Percentiles rank a stretch among this genome's conserved stretches.
Evolutionary conservation across 495 filamentous ascomycete genomes (phyloP).

Genomic region (Hypoxylon crocopeplum): DNA sequence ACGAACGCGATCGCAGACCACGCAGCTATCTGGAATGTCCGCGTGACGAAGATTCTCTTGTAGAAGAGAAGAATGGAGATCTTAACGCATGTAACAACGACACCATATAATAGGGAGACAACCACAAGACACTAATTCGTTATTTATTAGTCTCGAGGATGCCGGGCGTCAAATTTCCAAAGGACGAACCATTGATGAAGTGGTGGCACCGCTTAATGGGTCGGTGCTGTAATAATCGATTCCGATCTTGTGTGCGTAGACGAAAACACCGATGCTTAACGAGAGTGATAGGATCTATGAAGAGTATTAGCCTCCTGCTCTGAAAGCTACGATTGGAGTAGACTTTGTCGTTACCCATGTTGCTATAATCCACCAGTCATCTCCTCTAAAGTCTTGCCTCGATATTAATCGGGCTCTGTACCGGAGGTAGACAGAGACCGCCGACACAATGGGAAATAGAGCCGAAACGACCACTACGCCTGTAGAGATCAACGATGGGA

Average conservation of each 20-base stretch:
- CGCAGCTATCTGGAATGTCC: background rate
- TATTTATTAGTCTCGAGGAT: background rate
- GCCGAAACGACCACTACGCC: background rate
- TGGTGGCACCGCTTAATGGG: background rate
- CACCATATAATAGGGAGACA: background rate
- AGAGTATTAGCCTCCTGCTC: background rate
- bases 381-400: background rate
- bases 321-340: too few relatives aligned
- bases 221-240: background rate
- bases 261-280: background rate
- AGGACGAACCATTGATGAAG: too few relatives aligned
- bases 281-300: background rate
- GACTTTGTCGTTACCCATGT: background rate
- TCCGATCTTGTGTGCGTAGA: background rate
- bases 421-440: background rate
- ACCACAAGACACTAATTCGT: background rate
- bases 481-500: background rate
- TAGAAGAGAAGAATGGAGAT: slow-evolving; percentile 26
- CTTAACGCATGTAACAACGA: slow-evolving; percentile 16
- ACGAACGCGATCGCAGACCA: slow-evolving; percentile 19
- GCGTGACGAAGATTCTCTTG: slow-evolving; percentile 18
- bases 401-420: background rate
- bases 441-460: background rate
- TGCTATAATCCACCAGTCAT: background rate
- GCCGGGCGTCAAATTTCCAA: background rate